Conservation (phyloP, 768 basidiomycete genomes). For the Hirschioporus abietinus region DNA sequence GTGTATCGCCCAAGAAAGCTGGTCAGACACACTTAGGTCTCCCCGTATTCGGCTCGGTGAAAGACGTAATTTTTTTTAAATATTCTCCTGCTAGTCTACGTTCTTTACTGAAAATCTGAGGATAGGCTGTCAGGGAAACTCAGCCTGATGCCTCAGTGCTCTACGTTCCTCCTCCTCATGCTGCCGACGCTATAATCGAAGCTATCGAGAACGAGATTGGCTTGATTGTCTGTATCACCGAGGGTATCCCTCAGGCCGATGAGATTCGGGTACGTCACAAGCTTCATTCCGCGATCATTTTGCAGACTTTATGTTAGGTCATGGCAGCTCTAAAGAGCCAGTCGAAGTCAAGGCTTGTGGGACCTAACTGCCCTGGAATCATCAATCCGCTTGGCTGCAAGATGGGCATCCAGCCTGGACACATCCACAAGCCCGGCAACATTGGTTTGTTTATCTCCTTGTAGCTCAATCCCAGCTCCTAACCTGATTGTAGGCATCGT, state of each 20-base stretch:
- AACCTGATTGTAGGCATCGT: constrained; percentile 62
- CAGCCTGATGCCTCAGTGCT: constrained; percentile 92
- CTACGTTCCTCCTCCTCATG: constrained; percentile 95
- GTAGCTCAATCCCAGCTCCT: neutral
- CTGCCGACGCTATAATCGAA: constrained; percentile 96
- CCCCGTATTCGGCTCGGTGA: constrained; percentile 88
- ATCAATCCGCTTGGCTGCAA: constrained; percentile 98
- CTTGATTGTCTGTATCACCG: constrained; percentile 96
- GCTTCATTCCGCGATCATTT: neutral
- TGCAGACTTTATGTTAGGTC: constrained; percentile 43
- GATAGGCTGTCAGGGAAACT: constrained; percentile 79
- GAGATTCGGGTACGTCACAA: constrained; percentile 72
- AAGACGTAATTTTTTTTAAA: constrained; percentile 53
- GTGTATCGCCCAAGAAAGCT: constrained; percentile 95
- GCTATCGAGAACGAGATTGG: constrained; percentile 98
- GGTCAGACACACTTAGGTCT: constrained; percentile 93
- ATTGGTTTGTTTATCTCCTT: constrained; percentile 56
- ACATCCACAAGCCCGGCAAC: constrained; percentile 94
- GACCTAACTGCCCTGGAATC: constrained; percentile 98
- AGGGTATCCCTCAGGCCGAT: constrained; percentile 96
- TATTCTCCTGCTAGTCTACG: constrained; percentile 3
- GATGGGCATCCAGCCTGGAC: constrained; percentile 98
- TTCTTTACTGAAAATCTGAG: constrained; percentile 6
- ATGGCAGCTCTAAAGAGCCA: constrained; percentile 92
- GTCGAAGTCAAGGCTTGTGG: constrained; percentile 91